phyloP scores from a whole-genome alignment of 768 basidiomycete species.

The Lentinula boryana region DNA sequence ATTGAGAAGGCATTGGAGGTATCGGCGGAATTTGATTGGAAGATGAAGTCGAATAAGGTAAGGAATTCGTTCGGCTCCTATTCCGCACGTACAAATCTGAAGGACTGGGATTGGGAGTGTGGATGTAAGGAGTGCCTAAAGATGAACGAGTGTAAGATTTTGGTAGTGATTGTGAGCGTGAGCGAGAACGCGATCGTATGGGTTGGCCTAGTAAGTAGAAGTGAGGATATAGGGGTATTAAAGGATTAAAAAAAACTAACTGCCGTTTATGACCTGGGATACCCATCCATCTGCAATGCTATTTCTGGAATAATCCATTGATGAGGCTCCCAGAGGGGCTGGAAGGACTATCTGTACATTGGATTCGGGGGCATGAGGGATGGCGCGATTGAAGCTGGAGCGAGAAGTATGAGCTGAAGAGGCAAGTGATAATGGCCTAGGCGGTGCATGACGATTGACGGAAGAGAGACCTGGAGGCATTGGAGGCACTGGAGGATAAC shows the following conservation, averaged over 20 bases:
- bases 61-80: not conserved
- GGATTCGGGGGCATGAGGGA: constrained; percentile 34
- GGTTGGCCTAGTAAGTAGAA: constrained; percentile 9
- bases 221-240: not conserved
- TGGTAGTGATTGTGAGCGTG: not conserved
- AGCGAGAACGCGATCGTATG: not conserved
- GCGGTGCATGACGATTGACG: constrained; percentile 16
- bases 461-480: constrained; percentile 7
- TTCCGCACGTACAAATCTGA: not conserved
- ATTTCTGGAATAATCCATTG: not conserved
- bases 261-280: not conserved
- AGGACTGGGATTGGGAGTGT: not conserved
- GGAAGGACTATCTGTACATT: constrained; percentile 42
- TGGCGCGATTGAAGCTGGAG: constrained; percentile 24
- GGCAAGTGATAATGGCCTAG: constrained; percentile 10
- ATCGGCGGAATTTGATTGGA: not conserved
- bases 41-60: not conserved
- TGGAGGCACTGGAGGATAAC: not conserved
- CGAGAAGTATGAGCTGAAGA: constrained; percentile 13
- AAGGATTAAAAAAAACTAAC: not conserved
- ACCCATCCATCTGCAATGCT: not conserved
- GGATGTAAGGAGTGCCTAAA: not conserved
- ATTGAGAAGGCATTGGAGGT: not conserved
- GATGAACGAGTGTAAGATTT: not conserved
- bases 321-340: constrained; percentile 28